These are phyloP conservation scores for Phytophthora capsici DNA, from an alignment of 352 stramenopile genomes.

Conservation along the genomic window DNA sequence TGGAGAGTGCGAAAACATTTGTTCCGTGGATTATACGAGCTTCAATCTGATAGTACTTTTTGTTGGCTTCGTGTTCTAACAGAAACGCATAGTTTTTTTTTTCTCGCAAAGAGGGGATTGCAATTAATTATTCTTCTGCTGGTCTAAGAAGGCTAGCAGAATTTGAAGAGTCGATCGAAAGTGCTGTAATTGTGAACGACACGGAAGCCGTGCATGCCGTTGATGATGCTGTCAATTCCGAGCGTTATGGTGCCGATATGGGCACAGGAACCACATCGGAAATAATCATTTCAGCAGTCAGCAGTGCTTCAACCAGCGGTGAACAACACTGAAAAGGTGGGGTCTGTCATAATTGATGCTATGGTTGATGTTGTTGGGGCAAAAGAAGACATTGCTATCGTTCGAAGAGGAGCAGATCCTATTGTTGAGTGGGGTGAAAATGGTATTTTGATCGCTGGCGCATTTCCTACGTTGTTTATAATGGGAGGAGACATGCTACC, in stretches of 20 bases:
- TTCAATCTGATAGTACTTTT: background rate
- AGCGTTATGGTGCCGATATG: background rate
- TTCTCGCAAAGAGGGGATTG: background rate
- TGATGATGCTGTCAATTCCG: background rate
- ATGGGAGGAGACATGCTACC: background rate
- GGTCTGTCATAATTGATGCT: background rate
- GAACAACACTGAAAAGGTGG: background rate
- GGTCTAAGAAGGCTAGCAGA: background rate
- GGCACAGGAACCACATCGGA: too few relatives aligned
- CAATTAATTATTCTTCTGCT: too few relatives aligned
- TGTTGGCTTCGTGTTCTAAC: background rate
- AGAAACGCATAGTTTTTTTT: background rate
- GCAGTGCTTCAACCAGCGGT: background rate
- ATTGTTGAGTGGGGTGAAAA: constrained; percentile 1
- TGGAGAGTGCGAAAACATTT: background rate
- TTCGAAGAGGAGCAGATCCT: background rate
- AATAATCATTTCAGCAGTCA: background rate
- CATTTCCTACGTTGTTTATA: too few relatives aligned
- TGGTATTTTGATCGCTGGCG: background rate
- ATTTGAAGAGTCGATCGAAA: background rate
- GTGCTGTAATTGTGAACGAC: background rate
- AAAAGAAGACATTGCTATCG: background rate
- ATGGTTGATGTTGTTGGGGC: background rate
- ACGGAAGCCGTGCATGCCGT: background rate
- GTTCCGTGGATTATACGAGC: background rate